phyloP scores from a whole-genome alignment of 225 moss, liverwort and hornwort genomes.

The Anthoceros angustus region DNA sequence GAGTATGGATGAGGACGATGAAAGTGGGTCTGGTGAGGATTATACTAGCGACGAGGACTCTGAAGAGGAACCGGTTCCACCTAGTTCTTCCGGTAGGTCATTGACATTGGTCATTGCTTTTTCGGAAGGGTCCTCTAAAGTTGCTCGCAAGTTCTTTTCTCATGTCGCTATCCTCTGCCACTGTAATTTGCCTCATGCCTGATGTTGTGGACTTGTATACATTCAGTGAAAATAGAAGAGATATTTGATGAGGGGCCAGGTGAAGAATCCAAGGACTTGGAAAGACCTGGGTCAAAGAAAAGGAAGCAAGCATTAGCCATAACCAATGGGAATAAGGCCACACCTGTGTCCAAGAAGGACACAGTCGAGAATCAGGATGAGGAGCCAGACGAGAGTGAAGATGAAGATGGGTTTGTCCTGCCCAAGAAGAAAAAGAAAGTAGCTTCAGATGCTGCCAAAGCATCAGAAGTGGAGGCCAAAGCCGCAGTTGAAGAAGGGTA shows the following conservation, averaged over 20 bases:
- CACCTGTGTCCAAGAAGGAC: background rate
- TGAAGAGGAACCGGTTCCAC: constrained; percentile 19
- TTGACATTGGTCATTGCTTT: background rate
- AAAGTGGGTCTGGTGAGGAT: background rate
- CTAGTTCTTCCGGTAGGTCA: constrained; percentile 24
- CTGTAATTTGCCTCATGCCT: background rate
- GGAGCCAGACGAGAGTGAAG: constrained; percentile 45
- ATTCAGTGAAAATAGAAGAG: constrained; percentile 12
- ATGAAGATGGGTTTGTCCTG: constrained; percentile 59
- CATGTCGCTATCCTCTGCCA: too few species aligned
- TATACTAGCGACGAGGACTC: constrained; percentile 13
- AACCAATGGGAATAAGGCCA: constrained; percentile 5
- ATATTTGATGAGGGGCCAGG: constrained; percentile 16
- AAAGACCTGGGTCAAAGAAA: constrained; percentile 15
- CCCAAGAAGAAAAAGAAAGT: constrained; percentile 36
- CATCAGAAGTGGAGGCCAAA: background rate
- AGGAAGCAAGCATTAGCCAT: constrained; percentile 11
- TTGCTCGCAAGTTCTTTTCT: constrained; percentile 10
- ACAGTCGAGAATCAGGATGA: constrained; percentile 2
- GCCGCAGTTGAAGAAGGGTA: background rate
- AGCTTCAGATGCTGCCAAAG: background rate
- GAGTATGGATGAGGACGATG: constrained; percentile 15
- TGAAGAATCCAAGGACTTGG: constrained; percentile 4
- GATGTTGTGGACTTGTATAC: background rate
- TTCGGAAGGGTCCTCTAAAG: background rate